Base-by-base conservation (phyloP, 1,284 basidiomycete species). In the Melampsora americana region DNA sequence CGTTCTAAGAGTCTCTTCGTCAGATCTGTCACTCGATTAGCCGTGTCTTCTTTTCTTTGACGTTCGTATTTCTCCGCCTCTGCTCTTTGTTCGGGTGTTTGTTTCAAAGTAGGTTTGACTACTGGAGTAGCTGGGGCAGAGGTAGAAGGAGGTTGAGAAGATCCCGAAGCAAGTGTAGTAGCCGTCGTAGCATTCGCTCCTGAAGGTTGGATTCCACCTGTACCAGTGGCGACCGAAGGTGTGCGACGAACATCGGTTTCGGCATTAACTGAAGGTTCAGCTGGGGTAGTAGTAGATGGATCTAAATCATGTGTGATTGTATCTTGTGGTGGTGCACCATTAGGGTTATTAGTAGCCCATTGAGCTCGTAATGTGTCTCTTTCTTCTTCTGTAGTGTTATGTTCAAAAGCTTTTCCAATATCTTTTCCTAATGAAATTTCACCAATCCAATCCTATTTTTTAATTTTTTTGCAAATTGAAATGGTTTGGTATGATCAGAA, bases 1-100 rank as follows among this genome's bases (percentile, higher is more conserved):
- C 94, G 86, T 78, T 93, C 92, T 66, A 90, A 84, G 79, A 96
- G 86, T 85, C 95, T 95, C 73, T 86, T 83, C 20, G 89, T 89
- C 66, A 97, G 85, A 79, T 84, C 72, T 12, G 59, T 68, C 16
- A 85, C 78, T 88, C 86, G 77, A 95, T 83, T 68, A 23, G 53
- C 35, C 12, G 66, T 64, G 28, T 76, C 74, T 62, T 76, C 67
- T 30, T 62, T 77, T 93, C 88, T 79, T 87, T 89, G 82, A 91
- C 87, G 87, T 93, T 89, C 69, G 88, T 90, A 82, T 90, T 75
- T 75, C 9, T 75, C 72, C 39, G 87, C 83, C 92, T 90, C 72
- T 86, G 66, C 48, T 77, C 79, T 48, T 78, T 87, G 76, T 95
- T 75, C 72, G 23, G 72, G 50, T 23, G 72, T 75, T 35, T 61